A percentile compares a stretch with the other conserved stretches of the same genome.
Evolutionary conservation across 305 asterid genomes (phyloP).

Genomic region (Fraxinus sp.): DNA sequence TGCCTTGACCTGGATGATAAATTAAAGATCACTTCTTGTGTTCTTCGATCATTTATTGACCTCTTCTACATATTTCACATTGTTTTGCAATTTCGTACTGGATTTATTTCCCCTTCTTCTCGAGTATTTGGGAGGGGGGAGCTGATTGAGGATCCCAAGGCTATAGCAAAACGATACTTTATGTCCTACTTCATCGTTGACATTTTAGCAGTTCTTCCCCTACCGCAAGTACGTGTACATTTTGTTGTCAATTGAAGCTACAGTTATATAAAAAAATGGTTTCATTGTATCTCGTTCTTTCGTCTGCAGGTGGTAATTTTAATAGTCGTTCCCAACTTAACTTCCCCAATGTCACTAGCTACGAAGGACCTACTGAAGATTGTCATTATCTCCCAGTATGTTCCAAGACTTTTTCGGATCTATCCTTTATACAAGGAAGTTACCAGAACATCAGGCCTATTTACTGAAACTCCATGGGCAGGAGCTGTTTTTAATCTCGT

Average conservation of each 20-base stretch:
- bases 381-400: constrained; percentile 42
- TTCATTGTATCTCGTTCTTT: not conserved
- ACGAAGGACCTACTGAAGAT: constrained; percentile 44
- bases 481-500: constrained; percentile 49
- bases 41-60: constrained; percentile 59
- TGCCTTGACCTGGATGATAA: constrained; percentile 51
- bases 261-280: not conserved
- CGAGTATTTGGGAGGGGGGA: constrained; percentile 70
- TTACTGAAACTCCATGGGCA: constrained; percentile 45
- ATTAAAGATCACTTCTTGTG: constrained; percentile 42
- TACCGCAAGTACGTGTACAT: constrained; percentile 53
- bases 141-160: constrained; percentile 41
- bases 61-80: constrained; percentile 56
- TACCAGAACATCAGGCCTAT: constrained; percentile 42
- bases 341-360: constrained; percentile 40
- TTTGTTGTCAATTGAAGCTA: not conserved
- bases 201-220: constrained; percentile 58
- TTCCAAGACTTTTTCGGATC: constrained; percentile 56
- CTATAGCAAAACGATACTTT: constrained; percentile 55
- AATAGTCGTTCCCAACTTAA: constrained; percentile 26
- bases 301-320: constrained; percentile 41
- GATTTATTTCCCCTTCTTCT: constrained; percentile 52
- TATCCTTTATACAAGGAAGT: constrained; percentile 53
- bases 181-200: constrained; percentile 52
- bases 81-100: constrained; percentile 58